Percentiles rank a stretch among this genome's conserved stretches.
These are phyloP conservation scores for Starmera dryadoides DNA, from an alignment of 805 yeast genomes.

Conservation along the genomic window DNA sequence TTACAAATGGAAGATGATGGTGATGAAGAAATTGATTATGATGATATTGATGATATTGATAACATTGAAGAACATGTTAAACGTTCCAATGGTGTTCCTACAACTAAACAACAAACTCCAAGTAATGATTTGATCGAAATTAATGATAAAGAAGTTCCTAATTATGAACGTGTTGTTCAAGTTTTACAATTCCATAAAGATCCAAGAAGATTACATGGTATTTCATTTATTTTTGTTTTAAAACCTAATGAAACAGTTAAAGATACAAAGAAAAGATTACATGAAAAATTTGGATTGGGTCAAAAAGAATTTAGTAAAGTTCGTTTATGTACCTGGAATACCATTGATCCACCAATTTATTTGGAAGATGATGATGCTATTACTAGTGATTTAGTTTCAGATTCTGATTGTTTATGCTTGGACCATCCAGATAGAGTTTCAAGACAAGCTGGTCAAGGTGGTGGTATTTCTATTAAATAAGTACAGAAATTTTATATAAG, in stretches of 20 bases:
- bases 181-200: conserved; percentile 77
- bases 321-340: conserved; percentile 34
- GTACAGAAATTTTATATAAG: background rate
- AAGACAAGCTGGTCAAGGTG: conserved; percentile 46
- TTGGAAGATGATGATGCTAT: conserved; percentile 46
- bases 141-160: conserved; percentile 6
- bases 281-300: conserved; percentile 65
- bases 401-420: conserved; percentile 56
- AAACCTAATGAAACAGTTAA: conserved; percentile 58
- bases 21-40: conserved; percentile 10
- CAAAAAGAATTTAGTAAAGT: conserved; percentile 76
- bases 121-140: conserved; percentile 3
- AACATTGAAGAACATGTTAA: conserved; percentile 3
- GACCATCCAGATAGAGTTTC: conserved; percentile 83
- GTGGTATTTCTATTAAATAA: conserved; percentile 34
- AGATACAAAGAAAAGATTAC: conserved; percentile 61
- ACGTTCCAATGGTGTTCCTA: too few relatives aligned
- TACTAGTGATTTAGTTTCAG: conserved; percentile 47
- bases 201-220: conserved; percentile 62
- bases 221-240: conserved; percentile 74
- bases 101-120: too few relatives aligned
- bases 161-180: conserved; percentile 41
- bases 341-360: conserved; percentile 29
- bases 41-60: conserved; percentile 5
- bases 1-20: conserved; percentile 13